Evolutionary conservation across 345 rosid genomes (phyloP).

Genomic region (Theobroma cacao): DNA sequence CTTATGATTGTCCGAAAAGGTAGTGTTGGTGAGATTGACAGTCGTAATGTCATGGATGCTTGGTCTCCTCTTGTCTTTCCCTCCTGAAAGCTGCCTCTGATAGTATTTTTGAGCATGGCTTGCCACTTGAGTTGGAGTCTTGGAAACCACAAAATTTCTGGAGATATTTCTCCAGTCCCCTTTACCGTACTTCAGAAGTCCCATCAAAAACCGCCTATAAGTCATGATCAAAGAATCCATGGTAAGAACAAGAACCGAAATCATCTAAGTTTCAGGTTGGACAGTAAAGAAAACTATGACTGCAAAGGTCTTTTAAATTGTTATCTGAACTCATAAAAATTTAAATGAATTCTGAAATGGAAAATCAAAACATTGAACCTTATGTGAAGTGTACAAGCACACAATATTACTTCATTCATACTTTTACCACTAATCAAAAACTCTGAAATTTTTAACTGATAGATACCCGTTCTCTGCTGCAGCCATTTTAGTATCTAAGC

Average conservation of each 20-base stretch:
- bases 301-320: background rate
- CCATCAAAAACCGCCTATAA: conserved; percentile 71
- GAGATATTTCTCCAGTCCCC: conserved; percentile 99
- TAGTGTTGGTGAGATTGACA: conserved; percentile 39
- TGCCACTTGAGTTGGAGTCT: conserved; percentile 97
- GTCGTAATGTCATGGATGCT: conserved; percentile 95
- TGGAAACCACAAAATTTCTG: conserved; percentile 69
- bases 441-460: too few species aligned
- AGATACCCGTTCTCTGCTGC: too few species aligned
- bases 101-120: conserved; percentile 99
- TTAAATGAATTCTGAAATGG: background rate
- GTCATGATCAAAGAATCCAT: conserved; percentile 20
- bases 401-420: too few species aligned
- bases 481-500: background rate
- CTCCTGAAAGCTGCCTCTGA: conserved; percentile 78
- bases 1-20: conserved; percentile 16
- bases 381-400: background rate
- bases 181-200: conserved; percentile 84
- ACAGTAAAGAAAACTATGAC: background rate
- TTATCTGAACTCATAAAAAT: too few species aligned
- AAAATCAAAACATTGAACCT: background rate
- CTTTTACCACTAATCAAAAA: background rate
- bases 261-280: background rate
- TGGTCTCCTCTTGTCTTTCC: conserved; percentile 85
- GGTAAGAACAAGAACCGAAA: conserved; percentile 3